phyloP scores from a whole-genome alignment of 2,329 filamentous ascomycete species.

The Arthroderma sp. region DNA sequence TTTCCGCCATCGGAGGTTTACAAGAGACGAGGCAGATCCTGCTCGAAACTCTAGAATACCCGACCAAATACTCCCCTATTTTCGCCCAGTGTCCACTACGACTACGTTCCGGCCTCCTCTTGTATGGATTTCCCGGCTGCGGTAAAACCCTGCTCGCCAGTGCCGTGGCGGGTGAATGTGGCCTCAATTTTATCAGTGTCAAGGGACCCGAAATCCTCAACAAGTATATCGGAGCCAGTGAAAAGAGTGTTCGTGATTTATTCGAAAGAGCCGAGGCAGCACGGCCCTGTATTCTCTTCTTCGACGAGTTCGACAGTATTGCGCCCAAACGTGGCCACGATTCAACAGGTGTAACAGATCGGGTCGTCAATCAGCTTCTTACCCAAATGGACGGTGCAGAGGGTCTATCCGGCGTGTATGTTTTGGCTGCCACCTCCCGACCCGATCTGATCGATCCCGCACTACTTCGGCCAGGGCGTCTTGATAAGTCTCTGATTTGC shows the following conservation, averaged over 20 bases:
- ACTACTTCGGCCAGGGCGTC: slow-evolving; percentile 72
- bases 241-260: slow-evolving; percentile 88
- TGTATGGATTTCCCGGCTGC: slow-evolving; percentile 92
- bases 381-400: slow-evolving; percentile 99
- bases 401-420: slow-evolving; percentile 86
- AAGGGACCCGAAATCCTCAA: slow-evolving; percentile 97
- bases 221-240: slow-evolving; percentile 96
- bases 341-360: slow-evolving; percentile 93
- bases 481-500: slow-evolving; percentile 88
- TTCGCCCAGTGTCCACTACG: slow-evolving; percentile 91
- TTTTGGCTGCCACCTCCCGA: slow-evolving; percentile 82
- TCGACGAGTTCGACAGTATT: slow-evolving; percentile 97
- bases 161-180: slow-evolving; percentile 94
- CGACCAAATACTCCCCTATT: slow-evolving; percentile 94
- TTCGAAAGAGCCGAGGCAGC: slow-evolving; percentile 82
- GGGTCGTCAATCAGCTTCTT: slow-evolving; percentile 93
- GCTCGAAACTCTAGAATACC: slow-evolving; percentile 89
- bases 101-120: slow-evolving; percentile 78
- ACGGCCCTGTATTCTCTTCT: slow-evolving; percentile 88
- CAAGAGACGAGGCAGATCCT: slow-evolving; percentile 77
- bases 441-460: slow-evolving; percentile 95
- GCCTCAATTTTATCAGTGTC: slow-evolving; percentile 95
- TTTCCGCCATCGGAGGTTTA: slow-evolving; percentile 81
- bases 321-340: slow-evolving; percentile 95
- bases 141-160: slow-evolving; percentile 93